phyloP scores from a whole-genome alignment of 495 filamentous ascomycete species.

The Hyphodiscus hymeniophilus region DNA sequence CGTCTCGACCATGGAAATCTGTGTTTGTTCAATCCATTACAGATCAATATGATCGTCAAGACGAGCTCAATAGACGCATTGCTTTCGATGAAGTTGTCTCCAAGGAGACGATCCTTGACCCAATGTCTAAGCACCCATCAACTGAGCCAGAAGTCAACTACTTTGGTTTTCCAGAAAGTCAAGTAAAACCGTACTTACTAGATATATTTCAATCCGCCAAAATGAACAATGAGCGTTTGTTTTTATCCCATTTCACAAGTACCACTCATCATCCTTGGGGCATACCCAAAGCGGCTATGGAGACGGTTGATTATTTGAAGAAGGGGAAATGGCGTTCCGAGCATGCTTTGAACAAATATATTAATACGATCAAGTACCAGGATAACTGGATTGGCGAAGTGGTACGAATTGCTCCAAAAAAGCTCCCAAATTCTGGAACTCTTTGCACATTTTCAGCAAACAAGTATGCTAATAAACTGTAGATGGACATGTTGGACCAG shows the following conservation, averaged over 20 bases:
- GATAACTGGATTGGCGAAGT: conserved; percentile 41
- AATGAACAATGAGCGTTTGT: conserved; percentile 34
- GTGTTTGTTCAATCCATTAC: conserved; percentile 41
- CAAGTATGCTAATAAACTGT: no score
- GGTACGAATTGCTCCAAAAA: no score
- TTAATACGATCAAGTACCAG: conserved; percentile 35
- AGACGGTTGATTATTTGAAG: conserved; percentile 30
- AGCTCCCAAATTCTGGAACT: no score
- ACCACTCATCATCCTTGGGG: conserved; percentile 39
- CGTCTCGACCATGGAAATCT: conserved; percentile 31
- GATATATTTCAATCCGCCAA: conserved; percentile 35
- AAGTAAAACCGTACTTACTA: conserved; percentile 32
- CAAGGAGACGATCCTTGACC: conserved; percentile 26
- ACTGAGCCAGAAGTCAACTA: conserved; percentile 34
- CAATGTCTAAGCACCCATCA: conserved; percentile 25
- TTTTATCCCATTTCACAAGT: conserved; percentile 38
- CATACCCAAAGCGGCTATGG: conserved; percentile 29
- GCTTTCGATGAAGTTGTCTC: conserved; percentile 32
- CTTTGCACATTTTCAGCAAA: no score
- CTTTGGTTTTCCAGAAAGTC: conserved; percentile 40
- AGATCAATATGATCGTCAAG: conserved; percentile 36
- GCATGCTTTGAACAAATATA: conserved; percentile 29
- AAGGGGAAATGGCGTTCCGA: conserved; percentile 18
- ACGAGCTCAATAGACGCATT: conserved; percentile 30
- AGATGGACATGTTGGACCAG: conserved; percentile 37